Conservation (phyloP, 257 asterid species). For the Solanum megistacrolobum region DNA sequence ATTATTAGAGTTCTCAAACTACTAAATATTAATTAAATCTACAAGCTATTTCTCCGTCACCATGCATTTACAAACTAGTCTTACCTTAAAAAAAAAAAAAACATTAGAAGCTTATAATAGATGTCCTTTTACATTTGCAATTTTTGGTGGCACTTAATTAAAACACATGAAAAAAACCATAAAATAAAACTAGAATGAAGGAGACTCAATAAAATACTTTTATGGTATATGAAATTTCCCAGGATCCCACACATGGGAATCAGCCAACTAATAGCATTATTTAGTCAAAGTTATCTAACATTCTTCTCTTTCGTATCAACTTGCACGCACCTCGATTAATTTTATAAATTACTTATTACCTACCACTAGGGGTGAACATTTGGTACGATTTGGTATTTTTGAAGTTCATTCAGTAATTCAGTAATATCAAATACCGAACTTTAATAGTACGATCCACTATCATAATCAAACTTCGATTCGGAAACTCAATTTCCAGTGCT, state of each 20-base stretch:
- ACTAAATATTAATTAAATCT: not conserved
- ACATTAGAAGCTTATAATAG: not conserved
- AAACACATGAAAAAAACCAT: not conserved
- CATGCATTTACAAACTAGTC: not conserved
- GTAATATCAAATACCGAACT: not conserved
- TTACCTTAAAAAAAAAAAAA: not conserved
- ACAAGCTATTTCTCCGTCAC: not conserved
- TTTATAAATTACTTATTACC: not conserved
- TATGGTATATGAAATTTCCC: not conserved
- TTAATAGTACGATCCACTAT: not conserved
- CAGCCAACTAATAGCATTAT: not conserved
- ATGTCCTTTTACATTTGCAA: not conserved
- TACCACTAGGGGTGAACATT: not conserved
- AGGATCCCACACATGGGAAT: not conserved
- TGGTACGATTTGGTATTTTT: not conserved
- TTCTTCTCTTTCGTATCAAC: not conserved
- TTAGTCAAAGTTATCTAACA: not conserved
- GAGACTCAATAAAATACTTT: not conserved
- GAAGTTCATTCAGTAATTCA: not conserved
- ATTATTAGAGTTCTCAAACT: not conserved
- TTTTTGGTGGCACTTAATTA: not conserved
- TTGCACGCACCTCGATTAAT: not conserved
- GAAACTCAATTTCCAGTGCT: not conserved
- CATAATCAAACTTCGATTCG: not conserved
- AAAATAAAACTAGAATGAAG: not conserved